Base-by-base conservation (phyloP, 345 rosid species). In the Murraya koenigii region DNA sequence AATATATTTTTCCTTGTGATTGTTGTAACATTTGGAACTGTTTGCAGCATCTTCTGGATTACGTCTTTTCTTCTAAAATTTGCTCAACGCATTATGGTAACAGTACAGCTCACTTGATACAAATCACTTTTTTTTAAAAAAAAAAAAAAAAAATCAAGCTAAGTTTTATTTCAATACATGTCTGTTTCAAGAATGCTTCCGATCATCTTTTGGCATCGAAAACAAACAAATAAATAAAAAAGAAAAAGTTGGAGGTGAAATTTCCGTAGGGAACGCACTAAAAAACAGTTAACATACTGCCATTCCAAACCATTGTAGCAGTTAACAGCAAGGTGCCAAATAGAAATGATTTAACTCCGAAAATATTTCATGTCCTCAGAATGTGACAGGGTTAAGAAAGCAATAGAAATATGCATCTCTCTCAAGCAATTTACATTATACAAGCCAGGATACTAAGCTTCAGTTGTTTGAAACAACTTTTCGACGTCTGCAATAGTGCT, bases 401-500 rank as follows among this genome's bases (percentile, higher is more conserved):
- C 41, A 52, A 30, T 20, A 70, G 56, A 44, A 30, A 47, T 66
- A 41, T 52, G 36, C 63, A 67, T 75, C 60, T 22, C 38, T 44
- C 30, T 63, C 78, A 52, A 55, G 36, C 52, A 41, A 56, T 78
- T 73, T 23, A 19, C 38, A 58, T 47, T 22, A 60, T 10, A 38
- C 44, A 41, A 39, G 38, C 66, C 69, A 30, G 22, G 61, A 59
- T 30, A 20, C 79, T 89, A 91, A 32, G 87, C 90, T 75, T 90
- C 89, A 32, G 85, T 84, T 65, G 90, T 84, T 68, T 79, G 87
- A 71, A 88, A 91, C 82, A 87, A 82, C 77, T 86, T 85, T 74
- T 91, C 97, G 33, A 90, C 84, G 11, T 89, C 92, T 1, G 82
- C 76, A 8, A 89, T 84, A n/a, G 88, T 90, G 85, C 83, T 86